phyloP scores from a whole-genome alignment of 1,284 basidiomycete genomes.

The Ceratobasidium sp. region DNA sequence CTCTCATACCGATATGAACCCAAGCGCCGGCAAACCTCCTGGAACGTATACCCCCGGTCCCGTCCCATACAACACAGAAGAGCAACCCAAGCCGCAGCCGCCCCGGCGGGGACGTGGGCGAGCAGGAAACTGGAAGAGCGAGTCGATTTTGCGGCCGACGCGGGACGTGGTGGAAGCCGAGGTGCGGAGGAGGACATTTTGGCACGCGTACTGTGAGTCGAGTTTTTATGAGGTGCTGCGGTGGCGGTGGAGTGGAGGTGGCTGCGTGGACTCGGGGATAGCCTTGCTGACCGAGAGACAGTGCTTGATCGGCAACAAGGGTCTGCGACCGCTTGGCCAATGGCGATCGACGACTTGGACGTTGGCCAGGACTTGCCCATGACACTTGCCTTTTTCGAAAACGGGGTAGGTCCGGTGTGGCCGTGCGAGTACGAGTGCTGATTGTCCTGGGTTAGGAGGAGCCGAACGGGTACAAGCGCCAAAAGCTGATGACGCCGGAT shows the following conservation, averaged over 20 bases:
- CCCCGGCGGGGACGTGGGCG: slow-evolving; percentile 27
- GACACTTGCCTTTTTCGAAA: slow-evolving; percentile 25
- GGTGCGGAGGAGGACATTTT: slow-evolving; percentile 35
- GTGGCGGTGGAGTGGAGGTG: background rate
- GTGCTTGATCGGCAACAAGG: slow-evolving; percentile 30
- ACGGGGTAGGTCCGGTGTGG: slow-evolving; percentile 19
- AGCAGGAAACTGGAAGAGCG: slow-evolving; percentile 43
- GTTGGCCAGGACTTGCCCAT: slow-evolving; percentile 31
- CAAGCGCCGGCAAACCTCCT: background rate
- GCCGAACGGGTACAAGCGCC: slow-evolving; percentile 36
- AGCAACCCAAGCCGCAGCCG: background rate
- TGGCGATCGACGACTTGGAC: slow-evolving; percentile 40
- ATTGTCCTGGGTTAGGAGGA: slow-evolving; percentile 16
- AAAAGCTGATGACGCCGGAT: slow-evolving; percentile 43
- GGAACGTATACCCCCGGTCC: background rate
- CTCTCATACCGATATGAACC: slow-evolving; percentile 5
- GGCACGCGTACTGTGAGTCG: slow-evolving; percentile 38
- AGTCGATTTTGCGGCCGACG: slow-evolving; percentile 39
- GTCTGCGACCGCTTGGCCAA: slow-evolving; percentile 36
- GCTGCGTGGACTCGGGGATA: background rate
- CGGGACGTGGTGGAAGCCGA: slow-evolving; percentile 26
- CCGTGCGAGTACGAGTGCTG: background rate
- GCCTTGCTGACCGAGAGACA: slow-evolving; percentile 6
- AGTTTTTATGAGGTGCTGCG: background rate
- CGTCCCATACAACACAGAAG: background rate